Evolutionary conservation across 306 rosid genomes (phyloP), one percentile per base, ranked within the genome.

Genomic region (Hippophae gyantsensis): DNA sequence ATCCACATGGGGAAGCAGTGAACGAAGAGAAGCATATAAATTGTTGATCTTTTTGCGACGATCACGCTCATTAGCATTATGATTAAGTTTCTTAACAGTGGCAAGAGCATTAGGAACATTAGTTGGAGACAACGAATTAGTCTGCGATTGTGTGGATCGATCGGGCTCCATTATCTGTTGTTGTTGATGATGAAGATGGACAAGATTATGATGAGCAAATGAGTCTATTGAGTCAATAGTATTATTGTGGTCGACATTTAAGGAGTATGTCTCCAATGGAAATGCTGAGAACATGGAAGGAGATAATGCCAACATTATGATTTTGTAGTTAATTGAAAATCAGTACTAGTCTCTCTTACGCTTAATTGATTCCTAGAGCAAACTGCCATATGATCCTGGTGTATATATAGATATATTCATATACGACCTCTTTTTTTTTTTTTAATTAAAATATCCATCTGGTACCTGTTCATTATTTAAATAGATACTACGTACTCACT

Each of bases 51-150:
- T 63, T 38, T 43, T 52, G 2, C 68, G 49, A 11, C 68, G 68
- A 23, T 63, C 68, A 11, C 68, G 68, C 3, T 63, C 68, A 9
- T 59, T 63, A 52, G 68, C 68, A 44, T 63, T 63, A 52, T 63
- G 68, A 52, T 48, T 52, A 3, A 63, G 68, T 51, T 63, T 63
- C 68, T 63, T 64, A 10, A 43, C 10, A 1, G 13, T 14, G 4
- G 61, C 54, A 3, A 63, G 67, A 48, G 50, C 51, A 0, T 57
- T 59, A 6, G 10, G 8, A 43, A 50, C 8, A 52, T 54, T 38
- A 12, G 50, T 18, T 4, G 49, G 41, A 13, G 61, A 41, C 6
- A 66, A 32, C 38, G 57, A 7, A 52, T 54, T 38, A 10, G 50
- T 18, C 10, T 18, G 41, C n/a, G 61, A 41, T 3, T 65, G 66